phyloP scores from a whole-genome alignment of 176 grass and related monocot genomes.

The Luzula sylvatica region DNA sequence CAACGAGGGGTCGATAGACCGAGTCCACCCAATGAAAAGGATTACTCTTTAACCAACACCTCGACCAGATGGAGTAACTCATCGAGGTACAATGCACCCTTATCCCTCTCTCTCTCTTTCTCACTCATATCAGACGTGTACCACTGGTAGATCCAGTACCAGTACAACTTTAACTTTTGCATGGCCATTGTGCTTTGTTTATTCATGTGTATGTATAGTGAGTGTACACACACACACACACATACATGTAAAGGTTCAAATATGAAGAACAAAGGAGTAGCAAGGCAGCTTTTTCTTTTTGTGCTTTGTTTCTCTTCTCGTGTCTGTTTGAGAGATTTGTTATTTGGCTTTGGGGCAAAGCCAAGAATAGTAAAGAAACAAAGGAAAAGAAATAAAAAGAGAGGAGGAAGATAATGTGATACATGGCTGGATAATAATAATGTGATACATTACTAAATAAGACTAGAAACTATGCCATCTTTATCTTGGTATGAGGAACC shows the following conservation, averaged over 20 bases:
- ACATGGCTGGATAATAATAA: not conserved
- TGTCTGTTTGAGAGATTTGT: constrained; percentile 8
- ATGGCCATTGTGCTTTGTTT: constrained; percentile 26
- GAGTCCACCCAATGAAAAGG: constrained; percentile 30
- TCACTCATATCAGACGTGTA: constrained; percentile 11
- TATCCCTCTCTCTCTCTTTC: constrained; percentile 6
- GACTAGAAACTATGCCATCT: not conserved
- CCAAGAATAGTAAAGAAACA: constrained; percentile 8
- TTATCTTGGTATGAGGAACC: not conserved
- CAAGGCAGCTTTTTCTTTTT: constrained; percentile 37
- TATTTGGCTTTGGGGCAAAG: constrained; percentile 18
- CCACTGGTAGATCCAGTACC: not conserved
- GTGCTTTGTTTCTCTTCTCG: constrained; percentile 15
- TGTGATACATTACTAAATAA: not conserved
- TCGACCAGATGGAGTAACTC: constrained; percentile 82
- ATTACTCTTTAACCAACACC: constrained; percentile 49
- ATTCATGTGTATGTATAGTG: constrained; percentile 7
- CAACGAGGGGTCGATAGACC: constrained; percentile 30
- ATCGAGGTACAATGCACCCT: constrained; percentile 41
- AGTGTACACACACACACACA: constrained; percentile 12
- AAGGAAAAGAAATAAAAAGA: not conserved
- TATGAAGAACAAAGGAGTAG: constrained; percentile 24
- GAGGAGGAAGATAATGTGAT: not conserved
- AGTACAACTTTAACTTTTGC: constrained; percentile 21
- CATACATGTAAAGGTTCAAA: constrained; percentile 6